Evolutionary conservation across 768 basidiomycete genomes (phyloP).

Genomic region (Lentinula guzmanii): DNA sequence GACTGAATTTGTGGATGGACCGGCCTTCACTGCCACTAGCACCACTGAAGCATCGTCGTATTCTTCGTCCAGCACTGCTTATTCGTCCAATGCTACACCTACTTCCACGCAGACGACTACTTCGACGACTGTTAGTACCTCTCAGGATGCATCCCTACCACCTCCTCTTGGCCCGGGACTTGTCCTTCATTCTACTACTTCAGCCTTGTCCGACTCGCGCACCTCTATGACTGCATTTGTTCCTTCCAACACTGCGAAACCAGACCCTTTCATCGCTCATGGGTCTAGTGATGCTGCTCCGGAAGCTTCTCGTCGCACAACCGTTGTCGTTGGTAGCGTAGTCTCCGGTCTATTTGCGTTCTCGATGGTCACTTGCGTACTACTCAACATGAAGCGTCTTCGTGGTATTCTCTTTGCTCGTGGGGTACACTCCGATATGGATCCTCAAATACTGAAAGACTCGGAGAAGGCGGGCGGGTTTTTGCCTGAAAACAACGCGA

Average conservation of each 20-base stretch:
- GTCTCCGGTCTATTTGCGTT: not conserved
- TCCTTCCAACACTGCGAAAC: not conserved
- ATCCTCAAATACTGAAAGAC: not conserved
- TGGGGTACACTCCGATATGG: not conserved
- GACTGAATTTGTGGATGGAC: not conserved
- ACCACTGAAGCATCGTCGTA: not conserved
- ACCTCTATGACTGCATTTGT: not conserved
- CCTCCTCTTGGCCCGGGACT: not conserved
- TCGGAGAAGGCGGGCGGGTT: not conserved
- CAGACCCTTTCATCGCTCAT: not conserved
- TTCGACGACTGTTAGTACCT: not conserved
- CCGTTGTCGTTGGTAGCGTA: not conserved
- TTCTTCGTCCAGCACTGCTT: not conserved
- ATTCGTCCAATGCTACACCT: not conserved
- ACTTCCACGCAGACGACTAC: not conserved
- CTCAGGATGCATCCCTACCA: not conserved
- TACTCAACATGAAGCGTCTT: conserved; percentile 1
- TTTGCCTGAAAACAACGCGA: no score
- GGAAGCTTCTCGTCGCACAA: not conserved
- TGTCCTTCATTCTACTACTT: not conserved
- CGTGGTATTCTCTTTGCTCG: not conserved
- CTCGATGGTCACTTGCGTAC: not conserved
- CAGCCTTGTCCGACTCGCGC: not conserved
- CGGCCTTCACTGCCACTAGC: not conserved
- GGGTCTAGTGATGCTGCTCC: not conserved